phyloP scores from a whole-genome alignment of 2,329 filamentous ascomycete species.

The Pyrenochaeta sp. region DNA sequence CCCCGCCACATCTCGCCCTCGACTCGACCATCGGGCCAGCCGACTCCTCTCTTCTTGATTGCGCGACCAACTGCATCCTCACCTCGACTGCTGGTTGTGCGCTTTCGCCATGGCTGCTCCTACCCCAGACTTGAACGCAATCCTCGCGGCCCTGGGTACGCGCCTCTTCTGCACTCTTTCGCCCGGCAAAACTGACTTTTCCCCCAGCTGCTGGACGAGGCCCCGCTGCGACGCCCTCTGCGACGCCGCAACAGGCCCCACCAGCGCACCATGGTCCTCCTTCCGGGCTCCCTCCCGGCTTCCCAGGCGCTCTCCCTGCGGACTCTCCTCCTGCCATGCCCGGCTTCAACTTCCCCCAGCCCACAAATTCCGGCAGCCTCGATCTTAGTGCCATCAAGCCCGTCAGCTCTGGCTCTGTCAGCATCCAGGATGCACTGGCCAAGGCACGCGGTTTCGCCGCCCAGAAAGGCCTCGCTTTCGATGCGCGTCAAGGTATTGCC shows the following conservation, averaged over 20 bases:
- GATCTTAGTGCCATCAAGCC: slow-evolving; percentile 83
- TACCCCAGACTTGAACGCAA: slow-evolving; percentile 49
- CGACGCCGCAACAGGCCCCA: slow-evolving; percentile 52
- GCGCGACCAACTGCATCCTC: slow-evolving; percentile 2
- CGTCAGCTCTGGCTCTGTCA: slow-evolving; percentile 80
- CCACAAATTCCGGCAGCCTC: slow-evolving; percentile 76
- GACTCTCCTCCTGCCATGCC: slow-evolving; percentile 52
- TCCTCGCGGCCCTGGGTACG: slow-evolving; percentile 49
- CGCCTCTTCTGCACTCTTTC: background rate
- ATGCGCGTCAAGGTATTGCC: slow-evolving; percentile 52
- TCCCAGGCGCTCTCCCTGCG: slow-evolving; percentile 51
- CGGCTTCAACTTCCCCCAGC: slow-evolving; percentile 67
- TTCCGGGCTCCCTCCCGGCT: slow-evolving; percentile 53
- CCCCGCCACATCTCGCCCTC: slow-evolving; percentile 11
- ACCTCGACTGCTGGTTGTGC: slow-evolving; percentile 7
- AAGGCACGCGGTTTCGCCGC: slow-evolving; percentile 83
- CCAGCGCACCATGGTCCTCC: slow-evolving; percentile 52
- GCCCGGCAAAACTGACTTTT: slow-evolving; percentile 12
- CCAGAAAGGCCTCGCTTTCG: slow-evolving; percentile 73
- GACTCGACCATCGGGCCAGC: too few species aligned
- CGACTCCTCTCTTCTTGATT: background rate
- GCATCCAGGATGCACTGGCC: slow-evolving; percentile 82
- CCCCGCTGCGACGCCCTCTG: slow-evolving; percentile 57
- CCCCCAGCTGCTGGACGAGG: slow-evolving; percentile 54
- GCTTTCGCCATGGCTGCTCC: slow-evolving; percentile 41